These are phyloP conservation scores for Fusarium piperis DNA, from an alignment of 2,329 filamentous ascomycete species.

Conservation along the genomic window DNA sequence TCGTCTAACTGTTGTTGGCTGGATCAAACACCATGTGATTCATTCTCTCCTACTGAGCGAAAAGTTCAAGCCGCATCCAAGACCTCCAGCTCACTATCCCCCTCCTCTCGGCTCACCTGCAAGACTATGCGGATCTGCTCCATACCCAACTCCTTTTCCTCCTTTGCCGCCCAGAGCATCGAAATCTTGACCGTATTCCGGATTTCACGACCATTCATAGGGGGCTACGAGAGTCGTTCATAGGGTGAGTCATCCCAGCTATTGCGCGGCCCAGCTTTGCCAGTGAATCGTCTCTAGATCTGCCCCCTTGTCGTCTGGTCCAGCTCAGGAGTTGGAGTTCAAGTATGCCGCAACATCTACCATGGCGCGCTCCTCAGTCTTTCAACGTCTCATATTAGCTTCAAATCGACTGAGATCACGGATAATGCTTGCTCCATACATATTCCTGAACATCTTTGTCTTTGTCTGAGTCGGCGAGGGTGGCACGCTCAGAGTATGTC, in stretches of 20 bases:
- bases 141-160: background rate
- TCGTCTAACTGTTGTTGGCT: background rate
- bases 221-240: background rate
- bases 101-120: background rate
- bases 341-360: background rate
- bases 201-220: background rate
- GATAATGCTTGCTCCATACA: background rate
- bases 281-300: background rate
- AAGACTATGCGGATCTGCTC: background rate
- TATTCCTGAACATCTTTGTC: background rate
- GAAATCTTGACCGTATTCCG: background rate
- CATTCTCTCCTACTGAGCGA: no score
- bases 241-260: background rate
- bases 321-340: background rate
- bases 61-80: background rate
- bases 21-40: background rate
- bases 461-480: background rate
- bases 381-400: background rate
- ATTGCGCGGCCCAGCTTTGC: background rate
- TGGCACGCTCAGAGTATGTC: background rate
- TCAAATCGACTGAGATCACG: background rate
- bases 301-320: background rate
- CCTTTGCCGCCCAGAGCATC: background rate
- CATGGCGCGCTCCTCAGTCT: background rate
- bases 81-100: background rate